Evolutionary conservation across 1,139 yeast species (phyloP).

Genomic region (Casaregolazyma suthepensis): DNA sequence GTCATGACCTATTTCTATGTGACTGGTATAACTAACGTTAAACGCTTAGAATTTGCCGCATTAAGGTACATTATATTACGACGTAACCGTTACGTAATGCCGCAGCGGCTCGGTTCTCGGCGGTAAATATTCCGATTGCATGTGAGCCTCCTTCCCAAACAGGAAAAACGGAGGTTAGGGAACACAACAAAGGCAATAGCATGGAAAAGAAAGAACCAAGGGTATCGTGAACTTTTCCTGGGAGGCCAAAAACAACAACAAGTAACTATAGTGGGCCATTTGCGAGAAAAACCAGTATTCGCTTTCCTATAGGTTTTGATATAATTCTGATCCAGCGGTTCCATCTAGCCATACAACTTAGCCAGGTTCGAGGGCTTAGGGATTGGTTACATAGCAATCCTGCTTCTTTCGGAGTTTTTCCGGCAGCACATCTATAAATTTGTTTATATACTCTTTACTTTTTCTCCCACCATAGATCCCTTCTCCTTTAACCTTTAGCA

Average conservation of each 20-base stretch:
- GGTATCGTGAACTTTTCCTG: neutral
- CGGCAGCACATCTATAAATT: neutral
- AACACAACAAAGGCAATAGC: neutral
- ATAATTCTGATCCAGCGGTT: neutral
- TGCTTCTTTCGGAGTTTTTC: neutral
- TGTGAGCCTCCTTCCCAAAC: neutral
- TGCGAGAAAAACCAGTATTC: neutral
- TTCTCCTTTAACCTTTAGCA: neutral
- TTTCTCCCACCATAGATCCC: neutral
- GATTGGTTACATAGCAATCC: neutral
- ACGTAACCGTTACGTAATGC: neutral
- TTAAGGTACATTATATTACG: neutral
- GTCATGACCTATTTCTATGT: neutral
- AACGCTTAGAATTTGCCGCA: no score
- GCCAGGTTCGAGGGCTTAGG: neutral
- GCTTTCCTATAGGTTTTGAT: neutral
- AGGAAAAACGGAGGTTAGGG: neutral
- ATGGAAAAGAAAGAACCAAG: neutral
- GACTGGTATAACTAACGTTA: neutral
- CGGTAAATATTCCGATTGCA: neutral
- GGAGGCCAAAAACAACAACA: neutral
- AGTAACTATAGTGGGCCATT: neutral
- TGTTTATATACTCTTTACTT: neutral
- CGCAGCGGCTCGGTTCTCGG: neutral
- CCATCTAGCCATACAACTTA: no score